These are phyloP conservation scores for Psilocybe azurescens DNA, from an alignment of 768 basidiomycete genomes.

Conservation along the genomic window DNA sequence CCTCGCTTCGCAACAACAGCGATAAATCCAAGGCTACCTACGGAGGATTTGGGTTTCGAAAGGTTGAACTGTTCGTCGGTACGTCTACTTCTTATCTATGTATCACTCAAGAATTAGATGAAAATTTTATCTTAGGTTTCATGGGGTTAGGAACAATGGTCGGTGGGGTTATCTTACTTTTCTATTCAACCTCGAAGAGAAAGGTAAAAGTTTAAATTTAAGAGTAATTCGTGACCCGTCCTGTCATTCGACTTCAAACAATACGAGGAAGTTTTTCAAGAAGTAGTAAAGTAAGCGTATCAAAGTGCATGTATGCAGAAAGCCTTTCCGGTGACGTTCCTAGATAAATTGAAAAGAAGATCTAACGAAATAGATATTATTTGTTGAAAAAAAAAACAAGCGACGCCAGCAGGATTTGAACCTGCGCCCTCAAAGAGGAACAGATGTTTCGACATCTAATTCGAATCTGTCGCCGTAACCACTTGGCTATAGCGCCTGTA, in stretches of 20 bases:
- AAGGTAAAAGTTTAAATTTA: not conserved
- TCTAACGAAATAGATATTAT: too few relatives aligned
- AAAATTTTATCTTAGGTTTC: not conserved
- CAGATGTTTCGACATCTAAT: not conserved
- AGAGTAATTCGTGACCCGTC: not conserved
- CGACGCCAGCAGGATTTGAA: slow-evolving; percentile 9
- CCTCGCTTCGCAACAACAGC: not conserved
- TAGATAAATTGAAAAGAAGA: too few relatives aligned
- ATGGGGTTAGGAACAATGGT: slow-evolving; percentile 2
- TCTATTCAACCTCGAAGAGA: slow-evolving; percentile 2
- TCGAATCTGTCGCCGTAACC: slow-evolving; percentile 77
- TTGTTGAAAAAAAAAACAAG: not conserved
- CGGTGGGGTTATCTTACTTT: not conserved
- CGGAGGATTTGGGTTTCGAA: slow-evolving; percentile 9
- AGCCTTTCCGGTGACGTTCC: too few relatives aligned
- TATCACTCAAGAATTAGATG: not conserved
- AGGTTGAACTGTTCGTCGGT: slow-evolving; percentile 10
- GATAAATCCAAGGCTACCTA: not conserved
- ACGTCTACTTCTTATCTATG: not conserved
- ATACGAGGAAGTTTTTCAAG: too few relatives aligned
- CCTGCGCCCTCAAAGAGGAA: too few relatives aligned
- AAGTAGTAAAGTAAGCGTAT: not conserved
- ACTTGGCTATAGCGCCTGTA: slow-evolving; percentile 64
- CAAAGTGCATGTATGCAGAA: too few relatives aligned
- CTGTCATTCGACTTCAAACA: not conserved